phyloP scores from a whole-genome alignment of 257 asterid genomes.

The Gentiana macrophylla region DNA sequence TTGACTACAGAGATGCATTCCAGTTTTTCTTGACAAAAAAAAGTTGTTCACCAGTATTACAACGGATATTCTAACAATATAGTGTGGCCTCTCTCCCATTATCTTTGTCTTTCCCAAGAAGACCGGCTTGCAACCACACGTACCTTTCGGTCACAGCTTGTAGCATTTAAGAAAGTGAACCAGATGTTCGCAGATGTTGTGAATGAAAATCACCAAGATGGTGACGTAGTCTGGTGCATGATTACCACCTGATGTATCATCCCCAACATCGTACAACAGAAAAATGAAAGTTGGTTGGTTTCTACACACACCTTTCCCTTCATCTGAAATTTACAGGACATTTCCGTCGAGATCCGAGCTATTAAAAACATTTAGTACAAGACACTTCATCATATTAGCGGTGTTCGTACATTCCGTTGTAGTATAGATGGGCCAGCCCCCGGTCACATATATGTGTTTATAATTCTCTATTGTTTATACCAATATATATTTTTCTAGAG shows the following conservation, averaged over 20 bases:
- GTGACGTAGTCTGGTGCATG: conserved; percentile 94
- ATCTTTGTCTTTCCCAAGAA: conserved; percentile 86
- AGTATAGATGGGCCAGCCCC: no score
- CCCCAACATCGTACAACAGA: conserved; percentile 65
- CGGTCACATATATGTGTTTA: no score
- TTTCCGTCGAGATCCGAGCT: conserved; percentile 78
- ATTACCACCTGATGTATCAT: conserved; percentile 83
- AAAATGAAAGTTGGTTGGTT: no score
- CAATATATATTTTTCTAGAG: no score
- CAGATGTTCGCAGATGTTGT: conserved; percentile 87
- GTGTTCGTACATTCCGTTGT: no score
- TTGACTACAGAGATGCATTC: conserved; percentile 64
- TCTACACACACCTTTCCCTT: conserved; percentile 45
- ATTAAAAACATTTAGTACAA: conserved; percentile 27
- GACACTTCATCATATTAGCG: no score
- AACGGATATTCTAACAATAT: conserved; percentile 87
- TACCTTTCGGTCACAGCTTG: conserved; percentile 78
- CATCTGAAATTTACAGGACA: conserved; percentile 82
- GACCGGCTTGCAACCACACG: conserved; percentile 86
- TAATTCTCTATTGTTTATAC: no score
- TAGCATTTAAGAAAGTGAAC: conserved; percentile 76
- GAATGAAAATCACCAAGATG: conserved; percentile 60
- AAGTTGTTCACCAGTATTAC: conserved; percentile 70
- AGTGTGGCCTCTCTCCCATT: conserved; percentile 91
- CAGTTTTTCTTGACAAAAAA: conserved; percentile 73